Evolutionary conservation across 108 stramenopile genomes (phyloP), one percentile per base, ranked within the genome.

Genomic region (Cyclotella sp.): DNA sequence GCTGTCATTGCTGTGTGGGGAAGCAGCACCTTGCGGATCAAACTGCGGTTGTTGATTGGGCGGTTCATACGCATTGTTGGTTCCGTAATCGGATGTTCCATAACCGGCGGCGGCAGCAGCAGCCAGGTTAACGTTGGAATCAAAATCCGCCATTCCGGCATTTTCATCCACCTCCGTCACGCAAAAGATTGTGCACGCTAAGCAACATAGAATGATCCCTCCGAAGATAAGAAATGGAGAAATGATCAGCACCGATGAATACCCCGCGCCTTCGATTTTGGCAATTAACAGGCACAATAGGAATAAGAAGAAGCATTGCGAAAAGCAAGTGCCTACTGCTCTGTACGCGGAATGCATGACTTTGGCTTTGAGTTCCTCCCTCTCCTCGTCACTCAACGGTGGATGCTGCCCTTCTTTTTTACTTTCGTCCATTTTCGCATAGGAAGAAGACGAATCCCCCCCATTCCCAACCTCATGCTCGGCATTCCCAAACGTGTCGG

Each of bases 151-250:
- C 60, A 82, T 78, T 18, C 81, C 84, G 12, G 78, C 84, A 69
- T 73, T 75, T 24, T 85, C 84, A 57, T 79, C 78, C 7, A 82
- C 84, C 45, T 86, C 94, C 7, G 90, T 74, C 57, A 93, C 85
- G 51, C 94, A 92, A 74, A 94, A 96, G 44, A 94, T 96, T 7
- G 90, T 91, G 65, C 86, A 91, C 5, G 89, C 91, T 28, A 94
- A 70, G 65, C 93, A 92, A 54, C 84, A 90, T 1, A 96, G 70
- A 42, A 96, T 84, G n/a, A 91, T 76, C 27, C 89, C 86, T 79
- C 85, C 90, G 58, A 77, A 85, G 34, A 86, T 69, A 45, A 96
- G 74, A 63, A 95, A 87, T 11, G 96, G 96, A 21, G 90, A 93
- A 61, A 96, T 93, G 43, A 96, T 89, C 84, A 91, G 84, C 0